Evolutionary conservation across 1,284 basidiomycete species (phyloP).

Genomic region (Tylopilus sp.): DNA sequence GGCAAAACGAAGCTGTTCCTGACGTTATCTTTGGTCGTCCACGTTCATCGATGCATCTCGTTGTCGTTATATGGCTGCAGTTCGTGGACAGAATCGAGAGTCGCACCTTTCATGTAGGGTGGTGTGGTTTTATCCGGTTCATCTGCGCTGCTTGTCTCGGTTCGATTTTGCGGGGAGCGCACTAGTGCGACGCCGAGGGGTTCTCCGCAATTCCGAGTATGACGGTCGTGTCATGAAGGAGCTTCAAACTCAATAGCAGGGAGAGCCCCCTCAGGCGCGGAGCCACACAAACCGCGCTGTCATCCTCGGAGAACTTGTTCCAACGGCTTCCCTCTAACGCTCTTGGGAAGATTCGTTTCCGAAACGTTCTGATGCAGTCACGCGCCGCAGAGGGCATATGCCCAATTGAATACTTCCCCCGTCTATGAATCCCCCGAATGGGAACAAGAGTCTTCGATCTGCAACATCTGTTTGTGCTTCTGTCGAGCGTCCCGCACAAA

Average conservation of each 20-base stretch:
- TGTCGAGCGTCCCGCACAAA: not conserved
- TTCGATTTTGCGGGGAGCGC: slow-evolving; percentile 6
- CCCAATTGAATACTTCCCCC: not conserved
- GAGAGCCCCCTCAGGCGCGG: not conserved
- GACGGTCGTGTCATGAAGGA: not conserved
- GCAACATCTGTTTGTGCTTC: slow-evolving; percentile 14
- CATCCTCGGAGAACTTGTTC: slow-evolving; percentile 17
- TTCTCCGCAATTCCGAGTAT: slow-evolving; percentile 5
- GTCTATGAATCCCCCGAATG: not conserved
- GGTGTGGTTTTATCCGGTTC: slow-evolving; percentile 10
- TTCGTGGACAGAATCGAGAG: not conserved
- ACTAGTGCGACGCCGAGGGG: slow-evolving; percentile 1
- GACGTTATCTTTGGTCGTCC: not conserved
- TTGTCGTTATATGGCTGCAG: not conserved
- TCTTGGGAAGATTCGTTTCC: slow-evolving; percentile 7
- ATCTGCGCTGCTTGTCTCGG: slow-evolving; percentile 2
- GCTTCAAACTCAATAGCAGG: slow-evolving; percentile 7
- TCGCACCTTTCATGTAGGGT: not conserved
- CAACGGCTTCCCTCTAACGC: slow-evolving; percentile 3
- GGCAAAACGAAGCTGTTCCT: not conserved
- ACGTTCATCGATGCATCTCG: not conserved
- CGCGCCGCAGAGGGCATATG: not conserved
- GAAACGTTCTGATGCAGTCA: slow-evolving; percentile 1
- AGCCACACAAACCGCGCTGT: slow-evolving; percentile 1
- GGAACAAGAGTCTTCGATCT: slow-evolving; percentile 6